Percentiles rank a stretch among this genome's conserved stretches.
Evolutionary conservation across 1,284 basidiomycete species (phyloP).

Genomic region (Takashimella koratensis): DNA sequence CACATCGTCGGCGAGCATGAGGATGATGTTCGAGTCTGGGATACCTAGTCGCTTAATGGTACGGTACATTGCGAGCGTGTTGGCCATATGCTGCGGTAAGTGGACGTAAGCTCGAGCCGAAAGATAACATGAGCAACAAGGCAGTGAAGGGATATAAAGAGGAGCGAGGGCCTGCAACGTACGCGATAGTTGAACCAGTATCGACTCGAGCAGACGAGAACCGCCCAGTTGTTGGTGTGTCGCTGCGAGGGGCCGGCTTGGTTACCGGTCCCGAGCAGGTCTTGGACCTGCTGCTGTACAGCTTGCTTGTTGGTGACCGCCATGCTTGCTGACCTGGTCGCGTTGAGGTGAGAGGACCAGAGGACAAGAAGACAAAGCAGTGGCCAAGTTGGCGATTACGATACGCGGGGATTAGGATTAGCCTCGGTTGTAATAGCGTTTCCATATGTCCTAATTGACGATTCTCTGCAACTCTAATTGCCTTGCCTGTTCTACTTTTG

Average conservation of each 20-base stretch:
- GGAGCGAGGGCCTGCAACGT: conserved; percentile 39
- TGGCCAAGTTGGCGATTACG: too few relatives aligned
- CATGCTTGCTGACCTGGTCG: too few relatives aligned
- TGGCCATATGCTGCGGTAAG: conserved; percentile 80
- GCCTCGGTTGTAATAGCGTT: too few relatives aligned
- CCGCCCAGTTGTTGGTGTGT: conserved; percentile 98
- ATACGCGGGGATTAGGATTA: too few relatives aligned
- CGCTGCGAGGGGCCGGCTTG: conserved; percentile 3
- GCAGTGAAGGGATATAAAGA: not conserved
- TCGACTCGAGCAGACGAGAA: conserved; percentile 86
- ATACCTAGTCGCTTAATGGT: conserved; percentile 97
- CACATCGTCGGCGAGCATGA: conserved; percentile 97
- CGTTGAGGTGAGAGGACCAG: too few relatives aligned
- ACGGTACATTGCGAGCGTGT: conserved; percentile 97
- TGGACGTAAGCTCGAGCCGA: not conserved
- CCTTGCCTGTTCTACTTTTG: too few relatives aligned
- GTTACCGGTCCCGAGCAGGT: not conserved
- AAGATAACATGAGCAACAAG: conserved; percentile 3
- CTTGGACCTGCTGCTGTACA: not conserved
- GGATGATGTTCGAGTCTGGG: conserved; percentile 95
- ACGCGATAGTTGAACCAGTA: conserved; percentile 99
- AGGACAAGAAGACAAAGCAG: too few relatives aligned
- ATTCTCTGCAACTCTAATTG: too few relatives aligned
- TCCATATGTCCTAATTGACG: too few relatives aligned
- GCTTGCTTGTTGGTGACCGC: not conserved